Percentiles rank a stretch among this genome's conserved stretches.
Conservation (phyloP, 2,329 filamentous ascomycete species). For the Epichloe festucae region DNA sequence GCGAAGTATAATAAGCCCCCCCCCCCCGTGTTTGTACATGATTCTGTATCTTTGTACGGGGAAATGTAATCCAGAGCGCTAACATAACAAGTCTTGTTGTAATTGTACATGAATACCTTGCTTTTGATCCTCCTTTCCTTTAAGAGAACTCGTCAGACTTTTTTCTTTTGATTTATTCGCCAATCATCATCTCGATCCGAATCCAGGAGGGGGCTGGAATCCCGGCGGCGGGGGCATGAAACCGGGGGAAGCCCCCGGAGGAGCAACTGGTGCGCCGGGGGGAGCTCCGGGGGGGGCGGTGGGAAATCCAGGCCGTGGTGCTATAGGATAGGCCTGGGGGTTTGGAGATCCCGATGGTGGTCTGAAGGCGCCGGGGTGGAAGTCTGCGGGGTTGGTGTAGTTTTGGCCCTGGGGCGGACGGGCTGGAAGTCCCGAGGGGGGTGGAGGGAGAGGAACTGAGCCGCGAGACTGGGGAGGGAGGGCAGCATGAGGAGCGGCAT, state of each 20-base stretch:
- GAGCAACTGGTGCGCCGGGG: slow-evolving; percentile 15
- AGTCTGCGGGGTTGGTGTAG: slow-evolving; percentile 34
- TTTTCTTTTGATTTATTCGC: neutral
- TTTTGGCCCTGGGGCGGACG: slow-evolving; percentile 35
- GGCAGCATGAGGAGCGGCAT: slow-evolving; percentile 8
- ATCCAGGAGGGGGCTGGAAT: slow-evolving; percentile 34
- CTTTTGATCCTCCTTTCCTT: neutral
- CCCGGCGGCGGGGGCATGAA: slow-evolving; percentile 29
- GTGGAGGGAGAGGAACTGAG: slow-evolving; percentile 30
- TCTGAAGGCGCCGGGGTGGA: slow-evolving; percentile 31
- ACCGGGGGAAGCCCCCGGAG: slow-evolving; percentile 30
- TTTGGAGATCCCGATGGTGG: slow-evolving; percentile 25
- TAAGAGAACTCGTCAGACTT: neutral
- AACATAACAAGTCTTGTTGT: neutral
- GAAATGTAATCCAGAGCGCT: neutral
- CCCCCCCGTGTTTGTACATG: neutral
- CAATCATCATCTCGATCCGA: slow-evolving; percentile 17
- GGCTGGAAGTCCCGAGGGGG: slow-evolving; percentile 38
- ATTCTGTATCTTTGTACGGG: neutral
- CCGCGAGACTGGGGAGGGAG: slow-evolving; percentile 15
- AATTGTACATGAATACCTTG: neutral
- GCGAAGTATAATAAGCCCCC: too few species aligned
- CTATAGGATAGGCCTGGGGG: slow-evolving; percentile 25
- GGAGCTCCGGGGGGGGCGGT: slow-evolving; percentile 21
- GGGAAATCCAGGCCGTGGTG: slow-evolving; percentile 29